Evolutionary conservation across 1,284 basidiomycete genomes (phyloP).

Genomic region (Ceratobasidium papillatum): DNA sequence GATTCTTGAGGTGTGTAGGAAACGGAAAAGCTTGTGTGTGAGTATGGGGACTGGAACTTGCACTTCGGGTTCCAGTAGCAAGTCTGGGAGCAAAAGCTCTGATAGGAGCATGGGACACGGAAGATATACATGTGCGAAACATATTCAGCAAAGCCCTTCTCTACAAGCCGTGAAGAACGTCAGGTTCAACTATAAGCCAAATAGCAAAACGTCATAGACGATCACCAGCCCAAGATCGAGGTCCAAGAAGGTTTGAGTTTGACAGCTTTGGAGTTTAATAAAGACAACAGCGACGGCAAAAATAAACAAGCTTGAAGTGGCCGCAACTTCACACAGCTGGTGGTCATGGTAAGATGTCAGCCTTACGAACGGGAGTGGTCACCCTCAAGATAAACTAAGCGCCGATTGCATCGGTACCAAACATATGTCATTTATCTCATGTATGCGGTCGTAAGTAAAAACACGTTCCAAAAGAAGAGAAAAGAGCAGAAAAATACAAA

Average conservation of each 20-base stretch:
- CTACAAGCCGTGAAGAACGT: neutral
- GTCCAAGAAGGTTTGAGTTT: no score
- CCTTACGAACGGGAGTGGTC: neutral
- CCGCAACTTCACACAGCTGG: neutral
- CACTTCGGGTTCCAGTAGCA: neutral
- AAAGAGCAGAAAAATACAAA: neutral
- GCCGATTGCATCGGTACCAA: neutral
- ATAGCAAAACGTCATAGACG: constrained; percentile 10
- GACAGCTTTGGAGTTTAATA: no score
- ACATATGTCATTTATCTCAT: neutral
- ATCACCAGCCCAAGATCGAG: neutral
- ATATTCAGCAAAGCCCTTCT: neutral
- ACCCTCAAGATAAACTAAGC: neutral
- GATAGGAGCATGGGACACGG: neutral
- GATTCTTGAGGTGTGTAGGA: constrained; percentile 59
- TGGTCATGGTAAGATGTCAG: constrained; percentile 7
- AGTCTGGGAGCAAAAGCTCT: neutral
- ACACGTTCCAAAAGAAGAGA: neutral
- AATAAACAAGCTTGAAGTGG: neutral
- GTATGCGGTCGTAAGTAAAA: neutral
- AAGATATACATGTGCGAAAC: constrained; percentile 9
- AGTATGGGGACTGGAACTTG: neutral
- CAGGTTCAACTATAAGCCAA: neutral
- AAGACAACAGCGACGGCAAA: neutral
- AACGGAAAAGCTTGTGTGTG: constrained; percentile 55